Evolutionary conservation across 495 filamentous ascomycete genomes (phyloP).

Genomic region (Penicillium canescens): DNA sequence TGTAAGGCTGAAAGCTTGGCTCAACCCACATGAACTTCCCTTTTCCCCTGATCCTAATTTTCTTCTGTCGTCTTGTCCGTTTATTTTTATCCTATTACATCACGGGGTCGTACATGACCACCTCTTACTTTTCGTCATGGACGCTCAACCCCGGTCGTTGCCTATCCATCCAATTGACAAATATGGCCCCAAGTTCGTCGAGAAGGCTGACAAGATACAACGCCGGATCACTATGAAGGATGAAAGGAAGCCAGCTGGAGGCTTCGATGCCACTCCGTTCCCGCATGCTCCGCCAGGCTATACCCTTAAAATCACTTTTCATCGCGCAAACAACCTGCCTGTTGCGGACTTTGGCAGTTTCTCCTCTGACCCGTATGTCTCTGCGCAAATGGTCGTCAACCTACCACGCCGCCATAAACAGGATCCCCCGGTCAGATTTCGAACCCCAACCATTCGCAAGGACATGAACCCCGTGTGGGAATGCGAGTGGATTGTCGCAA

Average conservation of each 20-base stretch:
- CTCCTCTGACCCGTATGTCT: conserved; percentile 82
- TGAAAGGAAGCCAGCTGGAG: conserved; percentile 61
- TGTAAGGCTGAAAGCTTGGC: conserved; percentile 11
- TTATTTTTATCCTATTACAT: not conserved
- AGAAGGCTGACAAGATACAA: conserved; percentile 60
- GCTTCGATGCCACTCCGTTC: conserved; percentile 76
- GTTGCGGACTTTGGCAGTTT: conserved; percentile 74
- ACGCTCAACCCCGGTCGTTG: conserved; percentile 18
- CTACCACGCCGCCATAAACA: conserved; percentile 76
- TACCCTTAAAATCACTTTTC: conserved; percentile 83
- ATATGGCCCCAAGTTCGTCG: conserved; percentile 50
- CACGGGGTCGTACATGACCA: not conserved
- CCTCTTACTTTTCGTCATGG: conserved; percentile 11
- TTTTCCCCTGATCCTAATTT: not conserved
- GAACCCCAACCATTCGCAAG: conserved; percentile 73
- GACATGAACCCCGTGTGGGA: conserved; percentile 79
- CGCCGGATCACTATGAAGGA: conserved; percentile 41
- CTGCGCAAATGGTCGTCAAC: conserved; percentile 62
- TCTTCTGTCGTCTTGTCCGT: not conserved
- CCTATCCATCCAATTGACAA: conserved; percentile 31
- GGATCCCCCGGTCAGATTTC: conserved; percentile 67
- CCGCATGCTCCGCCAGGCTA: conserved; percentile 73
- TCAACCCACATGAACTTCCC: not conserved
- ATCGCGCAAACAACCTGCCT: conserved; percentile 76
- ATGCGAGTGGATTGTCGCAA: conserved; percentile 81